Evolutionary conservation across 2,329 filamentous ascomycete species (phyloP).

Genomic region (Trichophyton simii): DNA sequence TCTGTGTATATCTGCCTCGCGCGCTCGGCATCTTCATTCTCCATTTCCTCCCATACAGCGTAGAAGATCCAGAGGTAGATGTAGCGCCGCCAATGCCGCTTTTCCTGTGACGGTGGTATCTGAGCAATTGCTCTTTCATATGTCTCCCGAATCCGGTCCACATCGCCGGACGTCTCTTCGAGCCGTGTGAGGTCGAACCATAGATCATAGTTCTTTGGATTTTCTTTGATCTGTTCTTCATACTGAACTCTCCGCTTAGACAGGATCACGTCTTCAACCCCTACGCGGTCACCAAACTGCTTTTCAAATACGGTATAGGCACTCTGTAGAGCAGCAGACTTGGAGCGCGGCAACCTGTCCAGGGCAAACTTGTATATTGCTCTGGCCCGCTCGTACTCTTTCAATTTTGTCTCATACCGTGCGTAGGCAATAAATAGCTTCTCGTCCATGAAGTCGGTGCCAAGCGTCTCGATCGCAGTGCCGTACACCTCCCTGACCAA

Average conservation of each 20-base stretch:
- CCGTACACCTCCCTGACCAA: slow-evolving; percentile 86
- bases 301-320: slow-evolving; percentile 97
- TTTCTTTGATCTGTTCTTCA: slow-evolving; percentile 86
- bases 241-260: slow-evolving; percentile 87
- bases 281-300: slow-evolving; percentile 85
- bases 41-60: slow-evolving; percentile 85
- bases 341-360: slow-evolving; percentile 78
- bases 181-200: slow-evolving; percentile 94
- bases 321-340: slow-evolving; percentile 74
- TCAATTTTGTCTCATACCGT: slow-evolving; percentile 85
- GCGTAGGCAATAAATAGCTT: slow-evolving; percentile 90
- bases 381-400: slow-evolving; percentile 84
- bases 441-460: slow-evolving; percentile 93
- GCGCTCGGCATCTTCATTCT: slow-evolving; percentile 63
- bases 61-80: slow-evolving; percentile 99
- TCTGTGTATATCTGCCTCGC: slow-evolving; percentile 84
- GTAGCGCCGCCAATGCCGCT: slow-evolving; percentile 92
- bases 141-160: slow-evolving; percentile 74
- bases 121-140: slow-evolving; percentile 95
- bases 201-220: slow-evolving; percentile 88
- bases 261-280: slow-evolving; percentile 90
- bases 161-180: slow-evolving; percentile 73
- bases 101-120: slow-evolving; percentile 87
- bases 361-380: slow-evolving; percentile 96
- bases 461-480: slow-evolving; percentile 72